Evolutionary conservation across 495 filamentous ascomycete species (phyloP).

Genomic region (Neurospora pannonica): DNA sequence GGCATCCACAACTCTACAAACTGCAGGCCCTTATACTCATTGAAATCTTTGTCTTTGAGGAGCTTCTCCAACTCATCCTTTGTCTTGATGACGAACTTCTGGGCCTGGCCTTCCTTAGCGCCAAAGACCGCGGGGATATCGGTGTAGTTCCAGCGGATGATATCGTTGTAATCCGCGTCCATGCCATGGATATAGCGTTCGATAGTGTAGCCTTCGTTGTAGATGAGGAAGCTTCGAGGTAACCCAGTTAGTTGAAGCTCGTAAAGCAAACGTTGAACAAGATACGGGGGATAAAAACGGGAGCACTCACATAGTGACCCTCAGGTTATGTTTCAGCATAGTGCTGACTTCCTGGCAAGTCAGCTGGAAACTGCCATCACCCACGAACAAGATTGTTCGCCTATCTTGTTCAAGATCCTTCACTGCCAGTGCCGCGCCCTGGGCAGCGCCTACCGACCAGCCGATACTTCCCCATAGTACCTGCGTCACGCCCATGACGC

Average conservation of each 20-base stretch:
- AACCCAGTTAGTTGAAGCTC: background rate
- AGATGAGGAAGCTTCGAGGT: slow-evolving; percentile 54
- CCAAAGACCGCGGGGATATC: slow-evolving; percentile 62
- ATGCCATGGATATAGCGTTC: slow-evolving; percentile 70
- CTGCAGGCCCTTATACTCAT: slow-evolving; percentile 37
- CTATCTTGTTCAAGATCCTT: slow-evolving; percentile 46
- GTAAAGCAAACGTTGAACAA: background rate
- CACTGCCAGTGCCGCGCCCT: slow-evolving; percentile 64
- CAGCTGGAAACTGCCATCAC: slow-evolving; percentile 79
- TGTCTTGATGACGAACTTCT: slow-evolving; percentile 62
- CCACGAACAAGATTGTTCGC: slow-evolving; percentile 74
- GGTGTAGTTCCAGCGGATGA: slow-evolving; percentile 62
- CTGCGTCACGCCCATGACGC: slow-evolving; percentile 70
- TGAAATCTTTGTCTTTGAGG: slow-evolving; percentile 59
- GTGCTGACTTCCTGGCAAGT: slow-evolving; percentile 81
- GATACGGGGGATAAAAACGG: slow-evolving; percentile 3
- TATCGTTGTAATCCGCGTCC: slow-evolving; percentile 72
- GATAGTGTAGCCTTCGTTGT: slow-evolving; percentile 70
- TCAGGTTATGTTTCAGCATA: slow-evolving; percentile 68
- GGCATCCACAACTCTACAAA: slow-evolving; percentile 86
- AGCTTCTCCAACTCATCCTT: slow-evolving; percentile 58
- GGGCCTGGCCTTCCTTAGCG: slow-evolving; percentile 42
- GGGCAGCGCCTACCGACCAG: slow-evolving; percentile 68
- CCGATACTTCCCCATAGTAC: slow-evolving; percentile 87
- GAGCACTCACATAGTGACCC: slow-evolving; percentile 62